phyloP scores from a whole-genome alignment of 768 basidiomycete genomes.

The Phanerochaete sordida region DNA sequence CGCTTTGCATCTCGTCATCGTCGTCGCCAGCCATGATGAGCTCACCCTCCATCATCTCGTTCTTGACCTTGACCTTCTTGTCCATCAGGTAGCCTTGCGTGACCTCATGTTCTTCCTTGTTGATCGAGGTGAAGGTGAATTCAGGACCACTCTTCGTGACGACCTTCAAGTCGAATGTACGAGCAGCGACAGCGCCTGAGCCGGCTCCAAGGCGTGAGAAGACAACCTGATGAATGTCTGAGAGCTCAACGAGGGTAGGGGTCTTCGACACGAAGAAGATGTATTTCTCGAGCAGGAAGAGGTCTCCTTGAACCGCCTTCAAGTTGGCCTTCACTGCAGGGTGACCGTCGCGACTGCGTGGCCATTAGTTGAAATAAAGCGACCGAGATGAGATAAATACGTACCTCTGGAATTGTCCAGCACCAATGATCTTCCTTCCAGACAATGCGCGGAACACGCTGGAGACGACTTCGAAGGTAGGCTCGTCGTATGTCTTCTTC shows the following conservation, averaged over 20 bases:
- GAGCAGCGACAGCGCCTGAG: slow-evolving; percentile 76
- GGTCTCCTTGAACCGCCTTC: slow-evolving; percentile 94
- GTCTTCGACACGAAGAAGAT: slow-evolving; percentile 97
- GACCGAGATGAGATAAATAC: slow-evolving; percentile 8
- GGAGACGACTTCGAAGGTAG: slow-evolving; percentile 93
- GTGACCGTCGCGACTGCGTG: slow-evolving; percentile 74
- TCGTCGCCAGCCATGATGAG: slow-evolving; percentile 70
- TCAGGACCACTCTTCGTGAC: slow-evolving; percentile 82
- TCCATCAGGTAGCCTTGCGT: slow-evolving; percentile 83
- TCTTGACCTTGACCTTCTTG: slow-evolving; percentile 93
- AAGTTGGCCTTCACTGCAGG: slow-evolving; percentile 97
- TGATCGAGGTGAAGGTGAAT: slow-evolving; percentile 87
- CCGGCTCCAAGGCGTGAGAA: slow-evolving; percentile 93
- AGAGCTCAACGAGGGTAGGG: slow-evolving; percentile 85
- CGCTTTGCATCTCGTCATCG: slow-evolving; percentile 79
- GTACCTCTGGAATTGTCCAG: slow-evolving; percentile 83
- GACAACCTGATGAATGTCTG: slow-evolving; percentile 84
- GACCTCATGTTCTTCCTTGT: slow-evolving; percentile 91
- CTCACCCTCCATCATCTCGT: slow-evolving; percentile 90
- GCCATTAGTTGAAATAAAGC: not conserved
- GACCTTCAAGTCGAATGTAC: slow-evolving; percentile 92
- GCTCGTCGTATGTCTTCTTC: slow-evolving; percentile 92
- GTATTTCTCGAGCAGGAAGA: slow-evolving; percentile 97
- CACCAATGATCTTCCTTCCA: slow-evolving; percentile 87
- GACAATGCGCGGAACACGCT: slow-evolving; percentile 89